Conservation (phyloP, 1,284 basidiomycete species). For the Papiliotrema nemorosa region DNA sequence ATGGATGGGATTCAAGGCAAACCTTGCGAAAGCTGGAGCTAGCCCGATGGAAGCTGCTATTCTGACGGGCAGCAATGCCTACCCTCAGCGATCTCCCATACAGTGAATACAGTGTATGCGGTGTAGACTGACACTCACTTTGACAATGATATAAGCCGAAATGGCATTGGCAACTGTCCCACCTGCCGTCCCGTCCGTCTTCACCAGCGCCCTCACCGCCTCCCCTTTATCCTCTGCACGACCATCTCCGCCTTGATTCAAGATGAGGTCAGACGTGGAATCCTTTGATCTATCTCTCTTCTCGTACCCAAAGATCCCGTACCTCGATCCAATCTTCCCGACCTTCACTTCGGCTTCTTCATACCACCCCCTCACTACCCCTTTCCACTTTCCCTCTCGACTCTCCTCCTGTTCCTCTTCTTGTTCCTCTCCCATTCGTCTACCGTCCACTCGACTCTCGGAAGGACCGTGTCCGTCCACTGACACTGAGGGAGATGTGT, state of each 20-base stretch:
- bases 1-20: constrained; percentile 60
- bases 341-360: constrained; percentile 70
- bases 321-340: constrained; percentile 66
- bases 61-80: constrained; percentile 74
- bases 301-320: constrained; percentile 76
- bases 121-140: constrained; percentile 55
- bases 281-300: constrained; percentile 45
- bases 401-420: background rate
- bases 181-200: constrained; percentile 15
- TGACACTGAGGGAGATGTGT: background rate
- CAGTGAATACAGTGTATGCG: background rate
- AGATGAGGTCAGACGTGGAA: background rate
- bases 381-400: constrained; percentile 49
- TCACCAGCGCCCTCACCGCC: background rate
- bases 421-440: background rate
- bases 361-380: constrained; percentile 59
- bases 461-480: background rate
- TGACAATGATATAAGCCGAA: constrained; percentile 77
- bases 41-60: constrained; percentile 71
- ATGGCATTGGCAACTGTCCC: constrained; percentile 55
- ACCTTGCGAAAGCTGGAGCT: constrained; percentile 69
- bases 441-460: constrained; percentile 3
- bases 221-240: background rate
- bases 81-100: background rate
- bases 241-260: background rate